phyloP scores from a whole-genome alignment of 768 basidiomycete species.

The Lactifluus volemus region DNA sequence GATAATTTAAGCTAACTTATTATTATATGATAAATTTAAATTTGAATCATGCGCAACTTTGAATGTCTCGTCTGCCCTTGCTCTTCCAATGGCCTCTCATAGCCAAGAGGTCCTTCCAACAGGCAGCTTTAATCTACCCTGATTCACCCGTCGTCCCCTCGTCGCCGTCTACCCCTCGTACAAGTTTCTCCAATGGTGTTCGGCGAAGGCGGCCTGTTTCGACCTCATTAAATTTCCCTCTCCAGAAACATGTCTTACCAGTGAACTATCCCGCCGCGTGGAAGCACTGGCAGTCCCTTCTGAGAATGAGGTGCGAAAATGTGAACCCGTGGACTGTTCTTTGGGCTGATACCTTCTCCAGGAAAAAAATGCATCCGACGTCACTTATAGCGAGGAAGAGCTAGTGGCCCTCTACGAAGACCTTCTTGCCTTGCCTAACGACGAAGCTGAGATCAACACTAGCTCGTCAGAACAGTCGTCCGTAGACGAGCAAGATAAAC shows the following conservation, averaged over 20 bases:
- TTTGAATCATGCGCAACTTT: neutral
- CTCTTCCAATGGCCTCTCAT: neutral
- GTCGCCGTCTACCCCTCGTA: neutral
- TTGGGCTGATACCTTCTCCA: neutral
- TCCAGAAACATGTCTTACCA: neutral
- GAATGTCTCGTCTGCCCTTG: neutral
- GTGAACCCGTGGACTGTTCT: neutral
- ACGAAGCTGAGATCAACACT: conserved; percentile 8
- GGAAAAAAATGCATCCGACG: neutral
- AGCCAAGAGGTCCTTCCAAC: neutral
- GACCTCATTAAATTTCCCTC: neutral
- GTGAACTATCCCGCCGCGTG: conserved; percentile 13
- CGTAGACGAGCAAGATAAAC: conserved; percentile 10
- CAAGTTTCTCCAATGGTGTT: neutral
- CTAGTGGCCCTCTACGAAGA: conserved; percentile 35
- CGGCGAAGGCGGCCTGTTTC: neutral
- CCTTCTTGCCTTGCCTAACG: conserved; percentile 26
- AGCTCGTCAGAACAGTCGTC: conserved; percentile 2
- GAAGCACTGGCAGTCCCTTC: conserved; percentile 7
- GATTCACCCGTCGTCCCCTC: neutral
- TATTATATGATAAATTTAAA: too few relatives aligned
- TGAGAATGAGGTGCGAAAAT: neutral
- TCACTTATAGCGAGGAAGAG: conserved; percentile 29
- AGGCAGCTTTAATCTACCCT: neutral
- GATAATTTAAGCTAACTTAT: too few relatives aligned